These are phyloP conservation scores for Pythium apleroticum DNA, from an alignment of 352 stramenopile genomes.

Conservation along the genomic window DNA sequence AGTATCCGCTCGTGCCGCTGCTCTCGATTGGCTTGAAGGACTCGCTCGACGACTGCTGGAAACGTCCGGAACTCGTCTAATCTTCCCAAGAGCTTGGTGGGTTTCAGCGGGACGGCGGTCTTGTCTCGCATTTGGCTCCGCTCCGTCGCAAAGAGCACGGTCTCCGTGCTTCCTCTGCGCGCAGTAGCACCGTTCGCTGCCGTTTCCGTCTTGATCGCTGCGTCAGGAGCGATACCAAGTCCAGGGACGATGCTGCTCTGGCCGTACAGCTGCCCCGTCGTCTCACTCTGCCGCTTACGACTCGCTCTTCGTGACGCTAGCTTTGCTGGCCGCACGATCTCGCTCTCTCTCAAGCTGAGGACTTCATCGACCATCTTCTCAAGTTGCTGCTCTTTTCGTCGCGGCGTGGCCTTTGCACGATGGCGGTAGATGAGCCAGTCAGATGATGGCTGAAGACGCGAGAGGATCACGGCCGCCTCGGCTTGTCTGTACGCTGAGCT, in stretches of 20 bases:
- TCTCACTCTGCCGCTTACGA: neutral
- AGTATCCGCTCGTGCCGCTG: conserved; percentile 13
- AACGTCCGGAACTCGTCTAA: conserved; percentile 58
- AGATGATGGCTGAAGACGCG: conserved; percentile 34
- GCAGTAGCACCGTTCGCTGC: neutral
- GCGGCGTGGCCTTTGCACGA: conserved; percentile 38
- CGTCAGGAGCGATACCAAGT: neutral
- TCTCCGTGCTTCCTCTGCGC: neutral
- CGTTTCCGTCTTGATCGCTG: neutral
- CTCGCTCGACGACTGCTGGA: conserved; percentile 50
- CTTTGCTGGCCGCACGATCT: neutral
- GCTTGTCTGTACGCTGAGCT: conserved; percentile 12
- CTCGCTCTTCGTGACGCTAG: neutral
- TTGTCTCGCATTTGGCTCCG: conserved; percentile 40
- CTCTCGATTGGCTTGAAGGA: conserved; percentile 26
- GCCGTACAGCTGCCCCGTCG: neutral
- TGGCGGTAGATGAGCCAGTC: conserved; percentile 69
- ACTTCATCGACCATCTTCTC: conserved; percentile 41
- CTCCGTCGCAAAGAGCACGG: conserved; percentile 13
- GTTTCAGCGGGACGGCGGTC: conserved; percentile 50
- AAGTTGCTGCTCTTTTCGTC: conserved; percentile 42
- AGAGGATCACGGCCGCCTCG: conserved; percentile 23
- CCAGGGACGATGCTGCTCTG: neutral
- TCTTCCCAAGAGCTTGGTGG: conserved; percentile 47
- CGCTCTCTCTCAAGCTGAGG: conserved; percentile 9